A percentile compares a stretch with the other conserved stretches of the same genome.
phyloP scores from a whole-genome alignment of 2,329 filamentous ascomycete species.

The Nemania serpens region DNA sequence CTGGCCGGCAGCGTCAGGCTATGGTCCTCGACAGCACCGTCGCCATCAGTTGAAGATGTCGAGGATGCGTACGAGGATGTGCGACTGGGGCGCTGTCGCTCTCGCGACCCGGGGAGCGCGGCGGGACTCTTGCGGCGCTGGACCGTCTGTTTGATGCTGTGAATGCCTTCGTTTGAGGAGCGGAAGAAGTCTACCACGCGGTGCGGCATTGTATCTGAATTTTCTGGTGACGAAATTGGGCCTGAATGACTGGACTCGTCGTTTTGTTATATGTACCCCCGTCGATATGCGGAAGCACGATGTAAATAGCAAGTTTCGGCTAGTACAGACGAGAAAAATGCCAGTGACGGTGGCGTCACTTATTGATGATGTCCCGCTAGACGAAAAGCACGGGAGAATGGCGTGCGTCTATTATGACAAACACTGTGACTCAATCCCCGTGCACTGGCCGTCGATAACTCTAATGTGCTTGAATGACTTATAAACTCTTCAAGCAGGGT shows the following conservation, averaged over 20 bases:
- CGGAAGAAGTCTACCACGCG: constrained; percentile 62
- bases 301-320: no score
- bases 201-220: constrained; percentile 56
- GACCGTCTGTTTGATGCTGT: constrained; percentile 51
- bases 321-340: background rate
- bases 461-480: background rate
- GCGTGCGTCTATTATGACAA: background rate
- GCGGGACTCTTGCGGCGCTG: constrained; percentile 41
- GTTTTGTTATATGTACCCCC: background rate
- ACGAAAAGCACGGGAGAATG: background rate
- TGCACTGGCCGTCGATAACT: background rate
- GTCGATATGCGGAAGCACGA: no score
- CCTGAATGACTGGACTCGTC: background rate
- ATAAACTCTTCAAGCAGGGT: no score
- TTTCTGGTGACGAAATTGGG: background rate
- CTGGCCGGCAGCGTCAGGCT: constrained; percentile 36
- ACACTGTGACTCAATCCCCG: background rate
- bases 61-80: constrained; percentile 46
- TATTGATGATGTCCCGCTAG: background rate
- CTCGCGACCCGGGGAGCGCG: constrained; percentile 32
- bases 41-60: constrained; percentile 44
- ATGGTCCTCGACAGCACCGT: constrained; percentile 43
- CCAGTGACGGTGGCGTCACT: constrained; percentile 5
- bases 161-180: constrained; percentile 59
- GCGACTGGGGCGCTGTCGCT: constrained; percentile 42